These are phyloP conservation scores for Daldinia vernicosa DNA, from an alignment of 495 filamentous ascomycete species.

Conservation along the genomic window DNA sequence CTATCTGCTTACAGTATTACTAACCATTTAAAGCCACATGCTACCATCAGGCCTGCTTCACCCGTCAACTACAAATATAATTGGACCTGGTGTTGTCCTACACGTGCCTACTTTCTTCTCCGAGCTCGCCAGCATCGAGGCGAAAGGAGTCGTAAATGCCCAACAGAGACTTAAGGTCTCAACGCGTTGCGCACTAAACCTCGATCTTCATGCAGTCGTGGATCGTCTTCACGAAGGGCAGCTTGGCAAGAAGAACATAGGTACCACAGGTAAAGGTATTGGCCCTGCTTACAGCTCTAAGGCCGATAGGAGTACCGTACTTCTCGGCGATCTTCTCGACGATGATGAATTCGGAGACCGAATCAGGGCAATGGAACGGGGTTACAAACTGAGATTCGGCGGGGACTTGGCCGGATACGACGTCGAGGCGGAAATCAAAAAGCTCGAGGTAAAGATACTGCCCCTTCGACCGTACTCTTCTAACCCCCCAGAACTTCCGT, in stretches of 20 bases:
- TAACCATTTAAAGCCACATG: conserved; percentile 56
- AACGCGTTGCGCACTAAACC: conserved; percentile 83
- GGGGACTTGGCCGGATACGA: conserved; percentile 73
- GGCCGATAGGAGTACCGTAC: conserved; percentile 76
- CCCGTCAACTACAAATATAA: conserved; percentile 79
- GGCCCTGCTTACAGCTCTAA: conserved; percentile 87
- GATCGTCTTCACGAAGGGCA: conserved; percentile 84
- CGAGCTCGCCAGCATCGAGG: conserved; percentile 75
- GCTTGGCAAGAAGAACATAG: conserved; percentile 67
- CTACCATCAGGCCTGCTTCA: conserved; percentile 76
- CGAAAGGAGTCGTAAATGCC: conserved; percentile 73
- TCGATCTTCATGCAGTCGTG: conserved; percentile 82
- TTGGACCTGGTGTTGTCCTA: conserved; percentile 85
- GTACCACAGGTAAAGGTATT: conserved; percentile 71
- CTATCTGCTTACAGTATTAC: neutral
- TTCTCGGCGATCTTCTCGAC: conserved; percentile 79
- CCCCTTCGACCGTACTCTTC: conserved; percentile 36
- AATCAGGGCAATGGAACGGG: conserved; percentile 69
- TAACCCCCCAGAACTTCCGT: conserved; percentile 69
- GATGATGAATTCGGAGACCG: conserved; percentile 73
- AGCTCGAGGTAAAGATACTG: conserved; percentile 33
- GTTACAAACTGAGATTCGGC: conserved; percentile 79
- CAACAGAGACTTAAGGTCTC: conserved; percentile 77
- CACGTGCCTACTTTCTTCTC: conserved; percentile 80
- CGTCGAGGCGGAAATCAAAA: conserved; percentile 77